Percentiles rank a stretch among this genome's conserved stretches.
phyloP scores from a whole-genome alignment of 768 basidiomycete species.

The Termitomyces sp. region DNA sequence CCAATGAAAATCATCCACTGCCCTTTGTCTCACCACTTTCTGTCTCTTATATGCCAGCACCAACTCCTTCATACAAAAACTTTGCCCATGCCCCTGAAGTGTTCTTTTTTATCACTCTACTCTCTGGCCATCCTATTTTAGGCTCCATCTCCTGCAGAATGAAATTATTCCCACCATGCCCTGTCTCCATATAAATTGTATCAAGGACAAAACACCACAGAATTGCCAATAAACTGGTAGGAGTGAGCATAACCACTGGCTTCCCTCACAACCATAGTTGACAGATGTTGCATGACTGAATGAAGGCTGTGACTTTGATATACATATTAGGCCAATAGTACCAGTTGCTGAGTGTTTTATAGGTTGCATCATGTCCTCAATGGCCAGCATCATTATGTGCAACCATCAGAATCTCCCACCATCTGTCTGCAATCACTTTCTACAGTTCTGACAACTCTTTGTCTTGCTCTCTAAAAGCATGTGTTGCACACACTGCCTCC shows the following conservation, averaged over 20 bases:
- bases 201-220: no score
- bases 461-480: no score
- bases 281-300: slow-evolving; percentile 27
- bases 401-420: slow-evolving; percentile 17
- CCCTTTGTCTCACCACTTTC: background rate
- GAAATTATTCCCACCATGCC: slow-evolving; percentile 21
- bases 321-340: slow-evolving; percentile 35
- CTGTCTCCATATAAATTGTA: no score
- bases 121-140: slow-evolving; percentile 20
- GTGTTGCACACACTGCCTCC: no score
- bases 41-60: background rate
- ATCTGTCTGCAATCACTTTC: background rate
- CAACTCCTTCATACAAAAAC: background rate
- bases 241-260: no score
- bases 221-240: slow-evolving; percentile 14
- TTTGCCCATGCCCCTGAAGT: no score
- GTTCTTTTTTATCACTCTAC: slow-evolving; percentile 15
- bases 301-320: slow-evolving; percentile 22
- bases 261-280: no score
- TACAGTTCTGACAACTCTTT: no score
- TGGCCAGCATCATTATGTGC: slow-evolving; percentile 27
- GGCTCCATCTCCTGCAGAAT: slow-evolving; percentile 22
- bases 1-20: background rate
- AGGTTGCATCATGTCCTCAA: slow-evolving; percentile 24
- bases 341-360: slow-evolving; percentile 14